A percentile compares a stretch with the other conserved stretches of the same genome.
phyloP scores from a whole-genome alignment of 2,329 filamentous ascomycete genomes.

The Microdochium paspali region DNA sequence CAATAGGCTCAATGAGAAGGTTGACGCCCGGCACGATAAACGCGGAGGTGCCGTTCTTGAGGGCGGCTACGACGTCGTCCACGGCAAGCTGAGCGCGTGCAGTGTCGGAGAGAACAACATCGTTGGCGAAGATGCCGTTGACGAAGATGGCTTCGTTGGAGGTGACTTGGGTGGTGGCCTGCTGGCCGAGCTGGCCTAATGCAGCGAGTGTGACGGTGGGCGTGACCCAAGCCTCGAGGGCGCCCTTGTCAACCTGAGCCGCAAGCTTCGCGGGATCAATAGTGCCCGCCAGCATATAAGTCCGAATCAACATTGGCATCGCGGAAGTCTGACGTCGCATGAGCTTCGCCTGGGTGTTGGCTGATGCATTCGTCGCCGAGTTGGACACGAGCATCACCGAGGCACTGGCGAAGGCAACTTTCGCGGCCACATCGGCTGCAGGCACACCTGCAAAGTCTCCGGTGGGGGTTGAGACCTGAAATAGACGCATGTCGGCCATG shows the following conservation, averaged over 20 bases:
- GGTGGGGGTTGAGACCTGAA: conserved; percentile 53
- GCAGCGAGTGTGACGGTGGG: conserved; percentile 59
- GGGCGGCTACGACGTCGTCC: conserved; percentile 30
- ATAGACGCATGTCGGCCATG: conserved; percentile 68
- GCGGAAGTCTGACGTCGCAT: conserved; percentile 8
- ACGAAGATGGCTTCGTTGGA: conserved; percentile 64
- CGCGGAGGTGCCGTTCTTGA: conserved; percentile 44
- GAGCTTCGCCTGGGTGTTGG: neutral
- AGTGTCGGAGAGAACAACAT: conserved; percentile 42
- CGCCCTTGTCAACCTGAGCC: conserved; percentile 43
- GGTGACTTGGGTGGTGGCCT: conserved; percentile 55
- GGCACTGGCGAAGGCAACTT: conserved; percentile 44
- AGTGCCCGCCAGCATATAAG: conserved; percentile 60
- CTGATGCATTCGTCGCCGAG: conserved; percentile 3
- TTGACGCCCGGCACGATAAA: conserved; percentile 62
- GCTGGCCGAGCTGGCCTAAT: conserved; percentile 37
- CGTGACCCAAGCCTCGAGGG: conserved; percentile 54
- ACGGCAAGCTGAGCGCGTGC: conserved; percentile 39
- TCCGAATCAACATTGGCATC: conserved; percentile 40
- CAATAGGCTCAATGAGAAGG: conserved; percentile 61
- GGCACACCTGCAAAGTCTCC: conserved; percentile 43
- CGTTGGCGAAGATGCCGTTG: conserved; percentile 57
- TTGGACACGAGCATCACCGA: conserved; percentile 34
- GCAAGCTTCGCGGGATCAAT: conserved; percentile 50
- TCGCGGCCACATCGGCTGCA: conserved; percentile 42